A percentile compares a stretch with the other conserved stretches of the same genome.
Conservation (phyloP, 495 filamentous ascomycete genomes). For the Aspergillus asperescens region DNA sequence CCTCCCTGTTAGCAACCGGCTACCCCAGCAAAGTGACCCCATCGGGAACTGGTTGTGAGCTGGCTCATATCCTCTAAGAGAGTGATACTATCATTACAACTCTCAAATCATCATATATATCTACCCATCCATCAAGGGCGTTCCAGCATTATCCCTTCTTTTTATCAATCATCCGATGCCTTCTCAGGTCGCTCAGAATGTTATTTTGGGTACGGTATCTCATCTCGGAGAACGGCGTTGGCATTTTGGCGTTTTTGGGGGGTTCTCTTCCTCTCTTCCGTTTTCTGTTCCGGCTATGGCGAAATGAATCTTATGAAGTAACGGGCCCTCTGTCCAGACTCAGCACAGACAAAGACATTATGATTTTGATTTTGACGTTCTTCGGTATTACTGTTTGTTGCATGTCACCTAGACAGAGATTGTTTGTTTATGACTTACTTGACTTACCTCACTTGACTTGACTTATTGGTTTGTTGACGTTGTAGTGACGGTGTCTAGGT, state of each 20-base stretch:
- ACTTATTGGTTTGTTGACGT: no score
- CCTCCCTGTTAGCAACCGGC: constrained; percentile 23
- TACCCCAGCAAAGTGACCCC: constrained; percentile 20
- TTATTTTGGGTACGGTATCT: constrained; percentile 23
- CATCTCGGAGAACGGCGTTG: constrained; percentile 27
- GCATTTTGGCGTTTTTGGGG: constrained; percentile 33
- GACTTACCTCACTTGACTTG: no score
- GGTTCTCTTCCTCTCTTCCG: constrained; percentile 17
- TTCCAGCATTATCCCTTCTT: constrained; percentile 15
- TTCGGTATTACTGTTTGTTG: no score
- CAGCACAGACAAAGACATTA: constrained; percentile 14
- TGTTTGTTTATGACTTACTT: no score
- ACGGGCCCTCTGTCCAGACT: constrained; percentile 17
- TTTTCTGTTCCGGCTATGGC: constrained; percentile 22
- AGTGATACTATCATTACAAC: not conserved
- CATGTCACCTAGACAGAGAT: no score
- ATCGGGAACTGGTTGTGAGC: constrained; percentile 38
- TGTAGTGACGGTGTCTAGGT: no score
- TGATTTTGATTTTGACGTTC: constrained; percentile 17
- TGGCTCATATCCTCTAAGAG: no score
- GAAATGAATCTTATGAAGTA: constrained; percentile 40
- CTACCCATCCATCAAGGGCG: constrained; percentile 25
- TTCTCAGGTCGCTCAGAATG: constrained; percentile 9
- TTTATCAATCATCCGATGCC: constrained; percentile 1
- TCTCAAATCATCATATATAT: not conserved